Percentiles rank a stretch among this genome's conserved stretches.
Conservation (phyloP, 306 rosid genomes). For the Rubus parviflorus region DNA sequence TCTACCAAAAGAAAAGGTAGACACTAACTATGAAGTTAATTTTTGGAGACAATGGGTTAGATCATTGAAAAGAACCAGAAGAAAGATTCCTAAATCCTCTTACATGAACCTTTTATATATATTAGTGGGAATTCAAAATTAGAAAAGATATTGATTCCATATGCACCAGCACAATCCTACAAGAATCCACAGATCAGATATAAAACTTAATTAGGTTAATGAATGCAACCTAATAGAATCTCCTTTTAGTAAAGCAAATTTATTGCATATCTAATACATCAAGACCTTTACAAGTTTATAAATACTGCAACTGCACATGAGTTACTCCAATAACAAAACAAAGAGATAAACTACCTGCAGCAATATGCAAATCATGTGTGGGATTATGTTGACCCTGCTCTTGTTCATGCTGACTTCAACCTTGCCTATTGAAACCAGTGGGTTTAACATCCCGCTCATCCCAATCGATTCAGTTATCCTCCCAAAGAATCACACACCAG, state of each 20-base stretch:
- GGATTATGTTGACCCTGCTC: not conserved
- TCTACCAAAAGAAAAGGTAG: too few relatives aligned
- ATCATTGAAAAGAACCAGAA: too few relatives aligned
- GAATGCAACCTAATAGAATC: not conserved
- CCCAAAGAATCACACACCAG: not conserved
- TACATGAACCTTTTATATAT: too few relatives aligned
- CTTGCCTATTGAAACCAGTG: not conserved
- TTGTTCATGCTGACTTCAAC: not conserved
- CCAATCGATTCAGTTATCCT: slow-evolving; percentile 10
- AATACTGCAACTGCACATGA: not conserved
- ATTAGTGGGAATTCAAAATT: too few relatives aligned
- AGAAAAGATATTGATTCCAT: too few relatives aligned
- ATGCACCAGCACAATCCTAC: not conserved
- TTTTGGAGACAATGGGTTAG: too few relatives aligned
- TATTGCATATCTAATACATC: not conserved
- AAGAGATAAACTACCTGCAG: not conserved
- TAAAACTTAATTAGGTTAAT: not conserved
- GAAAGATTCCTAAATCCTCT: too few relatives aligned
- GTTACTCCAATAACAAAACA: not conserved
- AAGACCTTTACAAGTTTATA: not conserved
- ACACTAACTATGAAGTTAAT: too few relatives aligned
- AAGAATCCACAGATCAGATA: not conserved
- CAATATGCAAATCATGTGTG: not conserved
- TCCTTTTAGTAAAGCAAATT: not conserved
- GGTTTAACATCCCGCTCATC: slow-evolving; percentile 5